Evolutionary conservation across 805 yeast species (phyloP), one percentile per base, ranked within the genome.

Genomic region (Yueomyces sp.): DNA sequence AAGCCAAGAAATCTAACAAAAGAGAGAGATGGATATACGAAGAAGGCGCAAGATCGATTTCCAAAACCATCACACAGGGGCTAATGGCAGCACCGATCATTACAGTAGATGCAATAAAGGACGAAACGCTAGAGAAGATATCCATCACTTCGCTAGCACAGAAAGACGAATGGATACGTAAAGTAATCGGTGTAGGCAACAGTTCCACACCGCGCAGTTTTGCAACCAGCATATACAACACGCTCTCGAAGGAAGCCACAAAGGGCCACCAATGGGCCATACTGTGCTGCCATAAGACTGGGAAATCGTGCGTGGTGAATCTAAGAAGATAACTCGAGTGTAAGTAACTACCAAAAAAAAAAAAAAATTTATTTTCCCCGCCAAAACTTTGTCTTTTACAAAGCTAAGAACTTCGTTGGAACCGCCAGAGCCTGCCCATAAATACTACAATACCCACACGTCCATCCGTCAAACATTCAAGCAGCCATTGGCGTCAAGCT

Each of bases 81-180:
- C 59, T 90, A 37, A 68, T 79, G 0, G 62, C 66, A 27, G 80
- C 92, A 0, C 90, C 96, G 0, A 74, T 90, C 0, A 69, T 87
- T 40, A 74, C 82, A 0, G 76, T 90, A 33, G 97, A 90, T 56
- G 77, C 76, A 3, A 63, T 78, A 9, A 72, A 81, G 47, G 95
- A 85, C 52, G 96, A 87, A 48, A 83, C 85, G 2, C 60, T 92
- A 47, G 90, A 87, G 42, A 83, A 87, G 73, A 83, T 90, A 37
- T 71, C 83, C 11, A 73, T 81, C 2, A 81, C 88, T 0, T 81
- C 94, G 0, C 62, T 85, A n/a, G 68, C 70, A 30, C 86, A 77
- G 48, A 79, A 77, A 41, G 94, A 85, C 48, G 90, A 85, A 69
- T 73, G 75, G 74, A 66, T 81, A 42, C 73, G 94, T 52, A 82